phyloP scores from a whole-genome alignment of 2,329 filamentous ascomycete genomes.

The Paecilomyces formosus region DNA sequence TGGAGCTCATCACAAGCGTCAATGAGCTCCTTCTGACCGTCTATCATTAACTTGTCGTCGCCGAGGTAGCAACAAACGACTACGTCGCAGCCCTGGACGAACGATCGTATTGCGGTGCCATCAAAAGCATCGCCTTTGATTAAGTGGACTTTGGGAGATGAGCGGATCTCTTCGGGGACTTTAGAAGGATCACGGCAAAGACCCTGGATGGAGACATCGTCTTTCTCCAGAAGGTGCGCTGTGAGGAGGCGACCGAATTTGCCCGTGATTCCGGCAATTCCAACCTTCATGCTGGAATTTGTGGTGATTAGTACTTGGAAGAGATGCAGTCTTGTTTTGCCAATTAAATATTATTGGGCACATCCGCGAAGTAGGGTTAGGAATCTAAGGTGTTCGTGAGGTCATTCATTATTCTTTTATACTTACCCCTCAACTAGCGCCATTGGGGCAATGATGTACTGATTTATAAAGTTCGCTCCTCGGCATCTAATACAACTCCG shows the following conservation, averaged over 20 bases:
- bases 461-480: not conserved
- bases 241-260: conserved; percentile 24
- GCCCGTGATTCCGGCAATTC: conserved; percentile 26
- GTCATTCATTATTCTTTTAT: not conserved
- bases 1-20: conserved; percentile 29
- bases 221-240: conserved; percentile 17
- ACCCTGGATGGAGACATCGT: conserved; percentile 17
- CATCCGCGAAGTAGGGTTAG: not conserved
- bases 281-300: conserved; percentile 8
- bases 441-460: not conserved
- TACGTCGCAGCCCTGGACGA: conserved; percentile 25
- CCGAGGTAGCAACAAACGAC: conserved; percentile 37
- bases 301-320: not conserved
- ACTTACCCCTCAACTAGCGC: not conserved
- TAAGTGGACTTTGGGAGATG: conserved; percentile 11
- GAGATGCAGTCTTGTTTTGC: too few relatives aligned
- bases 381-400: not conserved
- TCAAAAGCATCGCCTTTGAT: conserved; percentile 20
- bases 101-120: conserved; percentile 13
- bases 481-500: not conserved
- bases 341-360: too few relatives aligned
- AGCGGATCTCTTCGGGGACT: conserved; percentile 10
- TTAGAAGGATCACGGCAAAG: conserved; percentile 21
- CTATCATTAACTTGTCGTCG: conserved; percentile 30
- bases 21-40: conserved; percentile 36